These are phyloP conservation scores for Forsythia suspensa DNA, from an alignment of 257 asterid genomes.

Conservation along the genomic window DNA sequence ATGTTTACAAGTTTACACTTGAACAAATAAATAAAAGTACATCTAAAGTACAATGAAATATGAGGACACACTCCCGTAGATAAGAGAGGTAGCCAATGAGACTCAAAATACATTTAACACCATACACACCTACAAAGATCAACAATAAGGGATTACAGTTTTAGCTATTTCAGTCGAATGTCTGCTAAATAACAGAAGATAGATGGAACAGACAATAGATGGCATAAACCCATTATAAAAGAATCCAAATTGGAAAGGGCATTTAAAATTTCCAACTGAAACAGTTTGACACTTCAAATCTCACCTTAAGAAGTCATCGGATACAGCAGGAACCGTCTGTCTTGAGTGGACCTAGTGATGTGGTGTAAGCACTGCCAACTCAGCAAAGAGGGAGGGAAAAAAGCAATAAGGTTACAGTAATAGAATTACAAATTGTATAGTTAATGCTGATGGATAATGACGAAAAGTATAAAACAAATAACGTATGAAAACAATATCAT, in stretches of 20 bases:
- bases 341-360: neutral
- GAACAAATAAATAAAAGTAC: neutral
- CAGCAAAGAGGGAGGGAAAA: neutral
- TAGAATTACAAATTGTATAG: neutral
- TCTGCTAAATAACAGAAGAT: neutral
- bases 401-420: neutral
- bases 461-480: neutral
- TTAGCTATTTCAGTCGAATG: neutral
- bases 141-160: neutral
- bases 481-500: neutral
- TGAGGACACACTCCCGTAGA: neutral
- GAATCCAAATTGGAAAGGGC: neutral
- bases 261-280: neutral
- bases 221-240: neutral
- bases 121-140: neutral
- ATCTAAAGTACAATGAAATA: neutral
- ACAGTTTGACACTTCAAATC: neutral
- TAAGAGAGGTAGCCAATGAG: neutral
- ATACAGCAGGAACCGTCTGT: neutral
- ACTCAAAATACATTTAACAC: neutral
- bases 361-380: neutral
- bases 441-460: constrained; percentile 18
- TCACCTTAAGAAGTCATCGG: neutral
- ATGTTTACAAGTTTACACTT: neutral
- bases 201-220: neutral